Evolutionary conservation across 805 yeast genomes (phyloP), one percentile per base, ranked within the genome.

Genomic region (Hanseniaspora osmophila): DNA sequence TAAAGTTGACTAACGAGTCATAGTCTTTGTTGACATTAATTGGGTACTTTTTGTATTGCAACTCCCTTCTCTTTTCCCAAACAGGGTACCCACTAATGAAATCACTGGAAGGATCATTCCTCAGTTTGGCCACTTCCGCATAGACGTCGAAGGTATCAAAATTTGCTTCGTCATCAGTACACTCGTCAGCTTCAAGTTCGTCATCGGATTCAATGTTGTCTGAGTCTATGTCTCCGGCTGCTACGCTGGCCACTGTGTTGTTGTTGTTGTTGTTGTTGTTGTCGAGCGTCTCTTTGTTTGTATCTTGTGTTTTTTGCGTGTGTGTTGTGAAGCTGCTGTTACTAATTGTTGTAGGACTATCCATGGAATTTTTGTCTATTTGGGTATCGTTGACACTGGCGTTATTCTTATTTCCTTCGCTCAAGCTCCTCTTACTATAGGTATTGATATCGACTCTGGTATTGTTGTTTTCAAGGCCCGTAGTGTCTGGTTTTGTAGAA

Each of bases 11-110:
- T 15, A 10, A 37, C 9, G 15, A 19, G 16, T 33, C 45, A 30
- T 16, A 32, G 35, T 15, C 44, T 37, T 22, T 22, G 27, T 22
- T 52, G 51, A 30, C 53, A 51, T 6, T 61, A 56, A 2, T 65
- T 54, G n/a, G 18, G 38, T 69, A 66, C 29, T 61, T 56, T 16
- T 74, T 58, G 96, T 96, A 88, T 19, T 38, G 41, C 48, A 76
- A 70, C 9, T 65, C 59, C 47, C 95, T 71, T 47, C 86, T 75
- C 41, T 68, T 62, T 44, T 74, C 72, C 96, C 95, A 88, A 40
- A 83, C 68, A 11, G 63, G 63, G 37, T 72, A 71, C 9, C 86
- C 92, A 3, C 69, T 63, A 38, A 55, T 57, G 55, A 75, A 74
- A 10, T 59, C 65, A 41, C 62, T 67, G 16, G 56, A 55, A 9